A percentile compares a stretch with the other conserved stretches of the same genome.
Conservation (phyloP, 192 early-diverging fungal genomes). For the Backusella psychrophila region DNA sequence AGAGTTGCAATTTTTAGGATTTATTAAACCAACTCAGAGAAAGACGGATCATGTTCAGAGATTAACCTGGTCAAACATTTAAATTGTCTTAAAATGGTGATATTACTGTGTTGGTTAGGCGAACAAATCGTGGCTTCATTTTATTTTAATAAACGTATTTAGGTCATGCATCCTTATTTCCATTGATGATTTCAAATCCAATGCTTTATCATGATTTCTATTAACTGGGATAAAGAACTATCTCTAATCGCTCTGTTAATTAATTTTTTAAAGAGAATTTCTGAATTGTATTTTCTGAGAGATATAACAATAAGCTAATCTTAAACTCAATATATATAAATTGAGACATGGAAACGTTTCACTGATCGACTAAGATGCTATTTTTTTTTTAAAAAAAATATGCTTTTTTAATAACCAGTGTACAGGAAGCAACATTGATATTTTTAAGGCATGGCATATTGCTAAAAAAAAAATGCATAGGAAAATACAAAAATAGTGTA, state of each 20-base stretch:
- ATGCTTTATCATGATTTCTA: neutral
- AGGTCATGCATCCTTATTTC: neutral
- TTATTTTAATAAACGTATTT: neutral
- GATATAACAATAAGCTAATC: neutral
- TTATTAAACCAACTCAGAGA: conserved; percentile 82
- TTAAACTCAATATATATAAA: neutral
- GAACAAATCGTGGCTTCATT: neutral
- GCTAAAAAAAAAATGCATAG: no score
- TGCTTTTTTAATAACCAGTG: no score
- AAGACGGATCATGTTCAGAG: conserved; percentile 94
- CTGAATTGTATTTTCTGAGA: neutral
- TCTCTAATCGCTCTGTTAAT: neutral
- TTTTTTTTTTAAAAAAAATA: neutral
- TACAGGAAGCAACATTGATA: no score
- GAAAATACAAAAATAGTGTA: no score
- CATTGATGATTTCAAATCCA: neutral
- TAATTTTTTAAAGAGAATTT: neutral
- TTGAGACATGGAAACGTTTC: neutral
- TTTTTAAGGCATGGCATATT: no score
- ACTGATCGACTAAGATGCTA: neutral
- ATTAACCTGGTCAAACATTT: conserved; percentile 72
- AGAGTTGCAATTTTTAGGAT: conserved; percentile 87
- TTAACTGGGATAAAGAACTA: neutral
- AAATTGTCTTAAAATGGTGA: conserved; percentile 3
- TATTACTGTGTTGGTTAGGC: neutral